These are phyloP conservation scores for Crithidia thermophila DNA, from an alignment of 208 protist genomes.

Conservation along the genomic window DNA sequence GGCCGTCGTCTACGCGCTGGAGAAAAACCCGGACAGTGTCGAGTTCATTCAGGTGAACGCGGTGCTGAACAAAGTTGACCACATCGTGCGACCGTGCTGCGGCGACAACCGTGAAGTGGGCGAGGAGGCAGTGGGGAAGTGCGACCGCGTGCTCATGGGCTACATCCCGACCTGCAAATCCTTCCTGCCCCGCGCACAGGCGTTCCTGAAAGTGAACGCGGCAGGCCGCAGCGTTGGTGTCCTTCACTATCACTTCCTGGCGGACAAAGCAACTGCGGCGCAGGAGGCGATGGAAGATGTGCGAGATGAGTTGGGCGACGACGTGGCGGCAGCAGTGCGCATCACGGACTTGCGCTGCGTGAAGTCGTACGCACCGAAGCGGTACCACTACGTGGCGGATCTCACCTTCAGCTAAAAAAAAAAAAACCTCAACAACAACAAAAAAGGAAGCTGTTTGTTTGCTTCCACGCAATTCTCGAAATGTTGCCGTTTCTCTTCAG, in stretches of 20 bases:
- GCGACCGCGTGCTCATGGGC: constrained; percentile 92
- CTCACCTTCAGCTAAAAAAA: constrained; percentile 42
- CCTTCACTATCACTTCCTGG: constrained; percentile 92
- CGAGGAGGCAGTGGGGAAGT: constrained; percentile 69
- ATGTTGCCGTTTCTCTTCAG: background rate
- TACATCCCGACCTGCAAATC: constrained; percentile 83
- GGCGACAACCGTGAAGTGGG: constrained; percentile 86
- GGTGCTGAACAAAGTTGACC: constrained; percentile 74
- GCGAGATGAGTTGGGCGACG: constrained; percentile 54
- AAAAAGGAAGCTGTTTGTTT: background rate
- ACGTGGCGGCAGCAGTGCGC: constrained; percentile 23
- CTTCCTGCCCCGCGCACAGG: constrained; percentile 79
- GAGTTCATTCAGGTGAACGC: constrained; percentile 80
- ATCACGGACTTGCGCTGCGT: constrained; percentile 69
- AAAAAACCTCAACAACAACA: too few species aligned
- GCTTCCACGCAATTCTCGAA: too few species aligned
- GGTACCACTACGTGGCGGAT: constrained; percentile 88
- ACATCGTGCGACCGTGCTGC: constrained; percentile 65
- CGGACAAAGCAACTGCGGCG: constrained; percentile 48
- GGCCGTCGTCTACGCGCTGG: constrained; percentile 70
- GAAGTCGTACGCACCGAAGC: constrained; percentile 90
- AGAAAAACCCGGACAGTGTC: constrained; percentile 90
- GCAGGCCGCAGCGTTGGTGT: constrained; percentile 31
- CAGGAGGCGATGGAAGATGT: constrained; percentile 44
- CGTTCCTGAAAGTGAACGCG: constrained; percentile 61